Conservation (phyloP, 2,329 filamentous ascomycete species). For the Aspergillus unguis region DNA sequence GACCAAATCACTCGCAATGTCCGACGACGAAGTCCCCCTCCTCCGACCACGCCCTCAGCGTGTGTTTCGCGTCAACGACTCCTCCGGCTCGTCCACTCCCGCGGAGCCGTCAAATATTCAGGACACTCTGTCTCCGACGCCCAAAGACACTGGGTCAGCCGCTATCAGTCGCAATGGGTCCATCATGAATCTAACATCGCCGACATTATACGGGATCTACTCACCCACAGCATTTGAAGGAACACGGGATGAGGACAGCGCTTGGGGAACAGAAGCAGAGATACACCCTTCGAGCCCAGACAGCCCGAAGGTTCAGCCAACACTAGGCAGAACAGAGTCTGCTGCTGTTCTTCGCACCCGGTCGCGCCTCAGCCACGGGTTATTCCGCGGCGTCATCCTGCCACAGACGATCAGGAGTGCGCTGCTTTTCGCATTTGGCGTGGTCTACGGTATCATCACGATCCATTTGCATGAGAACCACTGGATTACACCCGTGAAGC, state of each 20-base stretch:
- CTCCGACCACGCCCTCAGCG: constrained; percentile 69
- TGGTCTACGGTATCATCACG: constrained; percentile 78
- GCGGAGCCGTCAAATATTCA: constrained; percentile 32
- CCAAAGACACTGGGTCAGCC: constrained; percentile 33
- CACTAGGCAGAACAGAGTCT: constrained; percentile 24
- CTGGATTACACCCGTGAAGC: constrained; percentile 59
- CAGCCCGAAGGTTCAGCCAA: constrained; percentile 41
- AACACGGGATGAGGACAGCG: constrained; percentile 61
- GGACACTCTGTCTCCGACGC: constrained; percentile 33
- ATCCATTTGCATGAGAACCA: constrained; percentile 72
- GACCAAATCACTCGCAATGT: constrained; percentile 23
- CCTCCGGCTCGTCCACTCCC: constrained; percentile 41
- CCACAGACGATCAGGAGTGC: constrained; percentile 57
- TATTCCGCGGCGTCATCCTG: constrained; percentile 45
- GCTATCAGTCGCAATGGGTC: constrained; percentile 69
- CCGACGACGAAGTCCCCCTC: constrained; percentile 49
- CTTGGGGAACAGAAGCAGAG: constrained; percentile 76
- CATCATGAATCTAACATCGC: constrained; percentile 79
- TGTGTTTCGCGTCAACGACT: constrained; percentile 61
- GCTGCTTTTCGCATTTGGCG: constrained; percentile 73
- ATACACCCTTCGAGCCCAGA: constrained; percentile 62
- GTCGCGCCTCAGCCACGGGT: constrained; percentile 36
- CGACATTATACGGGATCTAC: constrained; percentile 90
- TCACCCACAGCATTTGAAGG: constrained; percentile 59
- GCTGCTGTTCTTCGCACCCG: constrained; percentile 32